These are phyloP conservation scores for Tripterygium wilfordii DNA, from an alignment of 177 flowering plant species.

Conservation along the genomic window DNA sequence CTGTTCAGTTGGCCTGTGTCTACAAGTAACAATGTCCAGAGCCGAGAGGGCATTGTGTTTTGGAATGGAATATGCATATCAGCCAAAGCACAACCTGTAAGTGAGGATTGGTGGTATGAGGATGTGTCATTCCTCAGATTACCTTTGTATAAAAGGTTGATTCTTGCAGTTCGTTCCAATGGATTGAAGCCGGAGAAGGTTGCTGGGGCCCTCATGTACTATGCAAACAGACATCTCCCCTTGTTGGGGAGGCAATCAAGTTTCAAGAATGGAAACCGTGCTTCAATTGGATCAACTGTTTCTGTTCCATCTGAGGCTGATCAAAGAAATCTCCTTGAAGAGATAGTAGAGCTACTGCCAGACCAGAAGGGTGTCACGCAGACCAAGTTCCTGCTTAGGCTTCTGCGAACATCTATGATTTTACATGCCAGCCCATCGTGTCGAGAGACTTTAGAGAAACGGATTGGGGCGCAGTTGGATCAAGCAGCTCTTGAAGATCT, in stretches of 20 bases:
- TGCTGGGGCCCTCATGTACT: conserved; percentile 44
- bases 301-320: conserved; percentile 32
- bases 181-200: conserved; percentile 48
- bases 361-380: conserved; percentile 37
- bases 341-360: conserved; percentile 48
- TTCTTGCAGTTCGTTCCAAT: conserved; percentile 30
- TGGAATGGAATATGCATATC: conserved; percentile 54
- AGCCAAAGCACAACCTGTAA: conserved; percentile 19
- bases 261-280: conserved; percentile 20
- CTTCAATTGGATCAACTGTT: conserved; percentile 11
- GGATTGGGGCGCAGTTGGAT: conserved; percentile 51
- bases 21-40: conserved; percentile 8
- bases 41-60: conserved; percentile 18
- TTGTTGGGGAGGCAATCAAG: conserved; percentile 35
- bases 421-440: conserved; percentile 38
- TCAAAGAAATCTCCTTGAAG: conserved; percentile 53
- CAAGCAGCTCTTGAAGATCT: conserved; percentile 59
- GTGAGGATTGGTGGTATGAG: conserved; percentile 66
- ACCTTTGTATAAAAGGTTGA: conserved; percentile 41
- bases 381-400: conserved; percentile 44
- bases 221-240: conserved; percentile 46
- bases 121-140: conserved; percentile 46
- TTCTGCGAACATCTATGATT: conserved; percentile 45
- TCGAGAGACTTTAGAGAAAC: conserved; percentile 49
- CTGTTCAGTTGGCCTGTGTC: conserved; percentile 46